Evolutionary conservation across 768 basidiomycete genomes (phyloP).

Genomic region (Leccinum incarnatum): DNA sequence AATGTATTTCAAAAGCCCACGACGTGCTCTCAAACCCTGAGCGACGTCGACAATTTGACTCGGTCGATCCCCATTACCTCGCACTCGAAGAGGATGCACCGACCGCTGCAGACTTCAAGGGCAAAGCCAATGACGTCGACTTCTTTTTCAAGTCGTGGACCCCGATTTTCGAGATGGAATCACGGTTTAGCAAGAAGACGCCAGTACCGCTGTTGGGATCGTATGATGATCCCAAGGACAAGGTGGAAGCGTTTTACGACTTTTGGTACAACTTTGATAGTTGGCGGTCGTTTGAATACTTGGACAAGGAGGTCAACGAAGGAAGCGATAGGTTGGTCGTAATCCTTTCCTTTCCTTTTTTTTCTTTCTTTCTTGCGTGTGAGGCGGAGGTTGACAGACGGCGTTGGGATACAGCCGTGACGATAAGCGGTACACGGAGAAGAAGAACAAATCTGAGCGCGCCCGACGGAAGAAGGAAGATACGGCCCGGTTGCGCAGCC

Average conservation of each 20-base stretch:
- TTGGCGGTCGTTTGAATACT: conserved; percentile 97
- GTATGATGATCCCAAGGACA: conserved; percentile 67
- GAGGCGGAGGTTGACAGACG: conserved; percentile 11
- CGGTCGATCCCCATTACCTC: conserved; percentile 79
- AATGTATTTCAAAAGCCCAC: conserved; percentile 98
- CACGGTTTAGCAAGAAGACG: conserved; percentile 84
- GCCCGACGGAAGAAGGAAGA: conserved; percentile 97
- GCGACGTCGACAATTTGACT: conserved; percentile 92
- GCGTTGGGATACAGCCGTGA: conserved; percentile 63
- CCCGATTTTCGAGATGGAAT: conserved; percentile 87
- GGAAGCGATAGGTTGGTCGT: conserved; percentile 83
- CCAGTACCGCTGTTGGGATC: conserved; percentile 82
- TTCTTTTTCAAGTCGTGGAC: conserved; percentile 71
- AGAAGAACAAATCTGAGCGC: conserved; percentile 98
- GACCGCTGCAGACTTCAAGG: conserved; percentile 56
- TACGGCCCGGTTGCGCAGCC: conserved; percentile 77
- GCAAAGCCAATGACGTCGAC: conserved; percentile 43
- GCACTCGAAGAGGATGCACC: conserved; percentile 79
- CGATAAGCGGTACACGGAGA: conserved; percentile 98
- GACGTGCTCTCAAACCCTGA: conserved; percentile 88
- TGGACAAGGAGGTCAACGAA: conserved; percentile 98
- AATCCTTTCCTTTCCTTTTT: not conserved
- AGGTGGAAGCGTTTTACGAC: conserved; percentile 93
- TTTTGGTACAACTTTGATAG: conserved; percentile 99
- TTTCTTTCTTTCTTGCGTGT: not conserved